These are phyloP conservation scores for Hypoxylon sp. DNA, from an alignment of 2,329 filamentous ascomycete genomes.

Conservation along the genomic window DNA sequence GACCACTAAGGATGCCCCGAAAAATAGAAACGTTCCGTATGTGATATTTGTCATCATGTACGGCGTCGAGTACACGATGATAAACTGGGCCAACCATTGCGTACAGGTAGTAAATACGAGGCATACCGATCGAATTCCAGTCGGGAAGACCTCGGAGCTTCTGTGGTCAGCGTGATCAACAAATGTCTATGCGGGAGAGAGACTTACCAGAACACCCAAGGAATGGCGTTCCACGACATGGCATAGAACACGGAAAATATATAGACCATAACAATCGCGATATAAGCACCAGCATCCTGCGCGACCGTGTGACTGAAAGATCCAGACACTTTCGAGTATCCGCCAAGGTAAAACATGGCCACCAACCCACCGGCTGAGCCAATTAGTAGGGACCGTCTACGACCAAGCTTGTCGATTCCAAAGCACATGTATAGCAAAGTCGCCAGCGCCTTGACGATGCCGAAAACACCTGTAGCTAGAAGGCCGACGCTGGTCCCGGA, in stretches of 20 bases:
- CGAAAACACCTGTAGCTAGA: constrained; percentile 76
- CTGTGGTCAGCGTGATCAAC: background rate
- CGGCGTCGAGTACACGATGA: constrained; percentile 38
- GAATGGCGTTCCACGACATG: constrained; percentile 40
- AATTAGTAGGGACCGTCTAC: constrained; percentile 32
- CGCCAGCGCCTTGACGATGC: constrained; percentile 75
- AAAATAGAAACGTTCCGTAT: constrained; percentile 57
- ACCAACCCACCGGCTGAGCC: constrained; percentile 34
- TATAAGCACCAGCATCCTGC: background rate
- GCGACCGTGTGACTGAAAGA: constrained; percentile 17
- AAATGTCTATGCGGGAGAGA: background rate
- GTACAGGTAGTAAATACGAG: constrained; percentile 36
- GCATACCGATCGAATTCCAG: constrained; percentile 36
- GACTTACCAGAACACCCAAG: constrained; percentile 38
- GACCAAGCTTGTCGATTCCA: constrained; percentile 37
- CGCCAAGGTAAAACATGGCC: constrained; percentile 41
- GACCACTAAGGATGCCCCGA: constrained; percentile 50
- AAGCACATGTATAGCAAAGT: constrained; percentile 64
- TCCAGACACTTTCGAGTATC: constrained; percentile 32
- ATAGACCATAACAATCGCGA: constrained; percentile 34
- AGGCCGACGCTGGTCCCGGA: constrained; percentile 55
- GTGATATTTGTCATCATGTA: constrained; percentile 43
- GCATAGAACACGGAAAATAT: constrained; percentile 38
- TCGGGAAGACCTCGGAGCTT: constrained; percentile 39
- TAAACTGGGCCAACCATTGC: constrained; percentile 43